Conservation (phyloP, 2,329 filamentous ascomycete genomes). For the Podosphaera fusca region DNA sequence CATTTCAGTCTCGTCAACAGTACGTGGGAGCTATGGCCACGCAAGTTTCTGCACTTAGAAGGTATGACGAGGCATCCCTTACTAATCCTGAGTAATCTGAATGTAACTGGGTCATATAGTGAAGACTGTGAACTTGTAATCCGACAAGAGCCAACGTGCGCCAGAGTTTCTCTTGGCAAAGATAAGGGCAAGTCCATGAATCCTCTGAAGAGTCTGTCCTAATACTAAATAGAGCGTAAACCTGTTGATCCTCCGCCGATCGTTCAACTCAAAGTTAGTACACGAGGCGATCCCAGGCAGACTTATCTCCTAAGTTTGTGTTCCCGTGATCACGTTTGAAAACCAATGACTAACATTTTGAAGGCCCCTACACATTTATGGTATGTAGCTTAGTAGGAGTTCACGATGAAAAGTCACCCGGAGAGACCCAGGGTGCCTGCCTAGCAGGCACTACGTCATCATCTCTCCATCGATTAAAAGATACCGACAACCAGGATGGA, state of each 20-base stretch:
- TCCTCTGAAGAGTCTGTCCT: not conserved
- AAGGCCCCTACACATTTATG: constrained; percentile 27
- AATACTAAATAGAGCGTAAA: constrained; percentile 40
- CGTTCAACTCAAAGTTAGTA: constrained; percentile 38
- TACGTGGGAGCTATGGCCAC: constrained; percentile 1
- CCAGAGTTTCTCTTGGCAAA: constrained; percentile 46
- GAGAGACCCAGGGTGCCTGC: constrained; percentile 23
- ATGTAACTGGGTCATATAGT: constrained; percentile 17
- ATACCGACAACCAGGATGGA: constrained; percentile 52
- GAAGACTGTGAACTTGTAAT: constrained; percentile 33
- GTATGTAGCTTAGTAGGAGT: constrained; percentile 21
- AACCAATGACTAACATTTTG: not conserved
- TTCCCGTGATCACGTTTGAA: not conserved
- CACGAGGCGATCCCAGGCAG: constrained; percentile 23
- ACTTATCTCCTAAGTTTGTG: constrained; percentile 33
- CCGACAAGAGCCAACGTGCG: constrained; percentile 43
- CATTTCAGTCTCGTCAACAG: not conserved
- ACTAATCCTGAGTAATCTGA: not conserved
- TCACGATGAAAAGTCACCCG: constrained; percentile 20
- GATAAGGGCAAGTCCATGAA: constrained; percentile 36
- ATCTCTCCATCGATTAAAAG: constrained; percentile 62
- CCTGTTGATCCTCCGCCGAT: constrained; percentile 76
- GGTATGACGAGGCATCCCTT: not conserved
- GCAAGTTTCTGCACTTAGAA: not conserved
- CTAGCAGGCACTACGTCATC: constrained; percentile 55